phyloP scores from a whole-genome alignment of 768 basidiomycete genomes.

The Dentipellis fragilis region DNA sequence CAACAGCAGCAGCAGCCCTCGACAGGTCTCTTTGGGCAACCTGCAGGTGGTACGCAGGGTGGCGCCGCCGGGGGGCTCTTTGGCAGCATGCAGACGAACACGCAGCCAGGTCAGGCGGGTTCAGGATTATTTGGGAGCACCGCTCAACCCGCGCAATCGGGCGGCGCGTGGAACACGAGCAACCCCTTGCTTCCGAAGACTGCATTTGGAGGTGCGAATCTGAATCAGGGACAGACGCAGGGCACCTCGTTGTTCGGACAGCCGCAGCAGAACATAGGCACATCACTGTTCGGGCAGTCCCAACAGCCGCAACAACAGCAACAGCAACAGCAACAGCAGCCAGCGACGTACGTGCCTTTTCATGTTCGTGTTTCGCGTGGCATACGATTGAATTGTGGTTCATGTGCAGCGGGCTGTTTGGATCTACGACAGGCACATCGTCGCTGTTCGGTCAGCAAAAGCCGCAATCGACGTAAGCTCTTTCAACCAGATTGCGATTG shows the following conservation, averaged over 20 bases:
- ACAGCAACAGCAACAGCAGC: slow-evolving; percentile 15
- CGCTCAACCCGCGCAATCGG: not conserved
- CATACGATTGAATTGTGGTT: not conserved
- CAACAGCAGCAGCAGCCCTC: slow-evolving; percentile 10
- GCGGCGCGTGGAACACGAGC: slow-evolving; percentile 2
- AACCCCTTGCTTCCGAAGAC: slow-evolving; percentile 11
- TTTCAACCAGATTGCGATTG: not conserved
- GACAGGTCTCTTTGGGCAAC: not conserved
- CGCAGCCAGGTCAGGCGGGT: not conserved
- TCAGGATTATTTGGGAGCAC: not conserved
- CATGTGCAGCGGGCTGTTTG: slow-evolving; percentile 23
- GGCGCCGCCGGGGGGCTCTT: not conserved
- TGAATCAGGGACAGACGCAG: not conserved
- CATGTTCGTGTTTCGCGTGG: no score
- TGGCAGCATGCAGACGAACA: not conserved
- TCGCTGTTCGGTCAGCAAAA: not conserved
- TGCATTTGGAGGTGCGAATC: slow-evolving; percentile 3
- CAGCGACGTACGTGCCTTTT: not conserved
- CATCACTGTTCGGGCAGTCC: slow-evolving; percentile 1
- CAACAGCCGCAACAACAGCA: slow-evolving; percentile 15
- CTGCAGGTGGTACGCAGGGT: not conserved
- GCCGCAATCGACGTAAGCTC: not conserved
- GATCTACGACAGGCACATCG: slow-evolving; percentile 12
- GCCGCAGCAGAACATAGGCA: not conserved
- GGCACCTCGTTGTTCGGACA: slow-evolving; percentile 7